phyloP scores from a whole-genome alignment of 1,284 basidiomycete genomes.

The Trichosporon coremiiforme region DNA sequence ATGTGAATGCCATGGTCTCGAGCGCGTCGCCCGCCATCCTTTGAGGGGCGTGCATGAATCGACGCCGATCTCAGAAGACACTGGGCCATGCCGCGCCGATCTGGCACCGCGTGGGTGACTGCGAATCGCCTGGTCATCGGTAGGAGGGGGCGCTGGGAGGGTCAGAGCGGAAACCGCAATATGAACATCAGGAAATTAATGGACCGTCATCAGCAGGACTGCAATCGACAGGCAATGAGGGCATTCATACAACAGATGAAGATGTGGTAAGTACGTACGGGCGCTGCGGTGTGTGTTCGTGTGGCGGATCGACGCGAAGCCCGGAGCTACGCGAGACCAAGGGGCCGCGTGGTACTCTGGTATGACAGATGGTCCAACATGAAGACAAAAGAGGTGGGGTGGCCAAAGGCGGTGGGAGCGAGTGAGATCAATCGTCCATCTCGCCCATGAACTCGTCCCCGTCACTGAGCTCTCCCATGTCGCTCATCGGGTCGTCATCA shows the following conservation, averaged over 20 bases:
- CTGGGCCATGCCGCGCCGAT: background rate
- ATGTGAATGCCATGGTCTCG: background rate
- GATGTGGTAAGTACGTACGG: slow-evolving; percentile 9
- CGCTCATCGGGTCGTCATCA: slow-evolving; percentile 85
- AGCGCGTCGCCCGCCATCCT: background rate
- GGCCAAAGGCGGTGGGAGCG: background rate
- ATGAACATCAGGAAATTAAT: slow-evolving; percentile 1
- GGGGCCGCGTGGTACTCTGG: slow-evolving; percentile 1
- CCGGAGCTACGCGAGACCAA: background rate
- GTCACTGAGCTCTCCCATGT: slow-evolving; percentile 83
- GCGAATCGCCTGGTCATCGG: background rate
- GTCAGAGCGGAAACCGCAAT: slow-evolving; percentile 8
- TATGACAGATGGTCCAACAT: background rate
- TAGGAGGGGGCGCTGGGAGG: background rate
- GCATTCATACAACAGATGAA: slow-evolving; percentile 29
- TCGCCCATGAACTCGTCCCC: slow-evolving; percentile 61
- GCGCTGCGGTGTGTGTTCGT: background rate
- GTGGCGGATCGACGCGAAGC: background rate
- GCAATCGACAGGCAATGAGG: slow-evolving; percentile 12
- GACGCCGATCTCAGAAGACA: slow-evolving; percentile 3
- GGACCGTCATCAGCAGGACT: background rate
- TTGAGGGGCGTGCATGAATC: slow-evolving; percentile 8
- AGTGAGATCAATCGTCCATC: slow-evolving; percentile 40
- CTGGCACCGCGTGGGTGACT: background rate
- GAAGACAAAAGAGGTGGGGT: background rate